Percentiles rank a stretch among this genome's conserved stretches.
Evolutionary conservation across 2,329 filamentous ascomycete genomes (phyloP).

Genomic region (Ceratocystis alfenasii): DNA sequence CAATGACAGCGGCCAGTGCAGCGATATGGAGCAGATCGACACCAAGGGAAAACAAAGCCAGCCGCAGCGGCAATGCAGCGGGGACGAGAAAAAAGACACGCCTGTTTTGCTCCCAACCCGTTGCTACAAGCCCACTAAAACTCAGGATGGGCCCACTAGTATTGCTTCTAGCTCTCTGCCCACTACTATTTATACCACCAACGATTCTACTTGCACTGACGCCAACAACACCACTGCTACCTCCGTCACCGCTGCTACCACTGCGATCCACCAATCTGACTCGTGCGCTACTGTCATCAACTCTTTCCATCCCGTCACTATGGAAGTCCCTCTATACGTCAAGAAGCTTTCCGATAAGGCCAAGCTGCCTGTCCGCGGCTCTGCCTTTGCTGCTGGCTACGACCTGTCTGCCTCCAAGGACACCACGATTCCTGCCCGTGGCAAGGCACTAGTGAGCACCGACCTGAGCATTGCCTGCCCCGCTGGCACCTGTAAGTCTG

Average conservation of each 20-base stretch:
- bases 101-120: background rate
- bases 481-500: constrained; percentile 67
- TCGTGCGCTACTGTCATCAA: background rate
- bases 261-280: no score
- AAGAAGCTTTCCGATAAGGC: constrained; percentile 76
- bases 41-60: background rate
- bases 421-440: constrained; percentile 64
- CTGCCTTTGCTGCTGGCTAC: constrained; percentile 82
- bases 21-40: background rate
- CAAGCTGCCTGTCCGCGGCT: constrained; percentile 76
- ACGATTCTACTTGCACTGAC: background rate
- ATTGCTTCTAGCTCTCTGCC: background rate
- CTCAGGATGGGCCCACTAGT: background rate
- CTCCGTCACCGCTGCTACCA: background rate
- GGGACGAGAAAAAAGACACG: background rate
- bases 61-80: background rate
- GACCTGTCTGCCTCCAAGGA: constrained; percentile 75
- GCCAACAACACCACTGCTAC: background rate
- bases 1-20: background rate
- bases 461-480: constrained; percentile 87
- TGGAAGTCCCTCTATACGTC: constrained; percentile 52
- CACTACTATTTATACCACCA: background rate
- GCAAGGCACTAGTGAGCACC: constrained; percentile 78
- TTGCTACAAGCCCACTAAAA: constrained; percentile 4
- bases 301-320: background rate